A percentile compares a stretch with the other conserved stretches of the same genome.
Evolutionary conservation across 768 basidiomycete species (phyloP).

Genomic region (Botryobasidium botryosum): DNA sequence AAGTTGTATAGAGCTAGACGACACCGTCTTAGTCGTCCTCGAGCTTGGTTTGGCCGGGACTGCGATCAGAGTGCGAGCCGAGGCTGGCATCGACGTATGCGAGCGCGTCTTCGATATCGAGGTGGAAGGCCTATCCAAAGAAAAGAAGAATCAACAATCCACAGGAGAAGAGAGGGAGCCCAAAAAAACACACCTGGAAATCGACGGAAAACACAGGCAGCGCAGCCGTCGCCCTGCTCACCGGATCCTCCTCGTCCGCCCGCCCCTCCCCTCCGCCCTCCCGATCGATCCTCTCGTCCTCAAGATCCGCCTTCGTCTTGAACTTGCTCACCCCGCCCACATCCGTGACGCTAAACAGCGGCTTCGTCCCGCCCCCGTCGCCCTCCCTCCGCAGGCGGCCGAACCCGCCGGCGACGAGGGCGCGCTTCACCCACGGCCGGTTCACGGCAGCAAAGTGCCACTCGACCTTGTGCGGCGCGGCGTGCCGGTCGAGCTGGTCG

Average conservation of each 20-base stretch:
- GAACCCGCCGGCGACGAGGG: constrained; percentile 79
- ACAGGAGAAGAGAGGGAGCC: background rate
- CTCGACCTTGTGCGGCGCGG: constrained; percentile 24
- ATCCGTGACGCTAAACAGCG: constrained; percentile 9
- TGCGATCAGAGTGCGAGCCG: too few relatives aligned
- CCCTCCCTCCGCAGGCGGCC: constrained; percentile 34
- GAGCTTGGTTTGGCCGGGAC: too few relatives aligned
- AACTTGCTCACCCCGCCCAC: constrained; percentile 13
- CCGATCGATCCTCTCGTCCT: constrained; percentile 6
- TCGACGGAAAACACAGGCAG: constrained; percentile 21
- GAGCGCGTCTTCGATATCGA: constrained; percentile 63
- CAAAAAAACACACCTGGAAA: constrained; percentile 5
- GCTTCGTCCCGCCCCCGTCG: constrained; percentile 15
- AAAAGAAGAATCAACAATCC: too few relatives aligned
- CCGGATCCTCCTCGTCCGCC: constrained; percentile 8
- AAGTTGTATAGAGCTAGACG: too few relatives aligned
- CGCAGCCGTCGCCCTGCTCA: constrained; percentile 34
- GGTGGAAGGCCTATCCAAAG: constrained; percentile 56
- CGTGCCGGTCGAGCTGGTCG: constrained; percentile 75
- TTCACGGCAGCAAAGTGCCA: constrained; percentile 91
- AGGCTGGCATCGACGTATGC: background rate
- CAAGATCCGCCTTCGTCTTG: constrained; percentile 6
- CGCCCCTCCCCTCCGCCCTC: background rate
- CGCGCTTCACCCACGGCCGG: constrained; percentile 87
- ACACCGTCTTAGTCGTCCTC: too few relatives aligned